Evolutionary conservation across 306 rosid species (phyloP), one percentile per base, ranked within the genome.

Genomic region (Hippophae gyantsensis): DNA sequence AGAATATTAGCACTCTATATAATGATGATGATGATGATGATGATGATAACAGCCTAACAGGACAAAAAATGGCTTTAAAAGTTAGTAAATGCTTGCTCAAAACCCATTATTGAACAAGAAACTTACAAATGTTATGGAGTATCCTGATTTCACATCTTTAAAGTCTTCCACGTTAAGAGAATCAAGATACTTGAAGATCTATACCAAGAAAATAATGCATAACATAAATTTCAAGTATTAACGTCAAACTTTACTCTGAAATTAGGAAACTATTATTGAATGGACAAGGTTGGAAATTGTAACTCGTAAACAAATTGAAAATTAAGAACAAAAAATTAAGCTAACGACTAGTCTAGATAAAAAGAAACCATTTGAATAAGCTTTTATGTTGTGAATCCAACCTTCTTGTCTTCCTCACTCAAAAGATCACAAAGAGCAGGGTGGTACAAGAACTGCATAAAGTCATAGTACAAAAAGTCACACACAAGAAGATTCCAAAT

Each of bases 371-470:
- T n/a, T 46, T 40, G 38, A 13, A 25, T 43, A 11, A 11, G 43
- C 42, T 50, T 60, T 62, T 57, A 7, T 52, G 49, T 58, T 48
- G 57, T 13, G 56, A 12, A 12, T 45, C 75, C 43, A 58, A 82
- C 94, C 94, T 75, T 79, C 71, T 75, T 82, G 69, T 85, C 94
- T 71, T 82, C 86, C 43, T 73, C 76, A 0, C 58, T 77, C 76
- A 85, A 69, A 69, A 84, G 72, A 54, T 82, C 89, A 59, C 86
- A 65, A 42, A 90, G 87, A 5, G 79, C 85, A 48, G 97, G 97
- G 74, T 90, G 95, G 75, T 95, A 82, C 79, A 87, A 69, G 79
- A 90, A 76, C 97, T 90, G 94, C 79, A 63, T 42, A 48, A 61
- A 48, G 13, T 69, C 70, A 72, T 25, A 69, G 49, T 10, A 52